Conservation (phyloP, 2,329 filamentous ascomycete species). For the Ceratocystis cacaofunesta region DNA sequence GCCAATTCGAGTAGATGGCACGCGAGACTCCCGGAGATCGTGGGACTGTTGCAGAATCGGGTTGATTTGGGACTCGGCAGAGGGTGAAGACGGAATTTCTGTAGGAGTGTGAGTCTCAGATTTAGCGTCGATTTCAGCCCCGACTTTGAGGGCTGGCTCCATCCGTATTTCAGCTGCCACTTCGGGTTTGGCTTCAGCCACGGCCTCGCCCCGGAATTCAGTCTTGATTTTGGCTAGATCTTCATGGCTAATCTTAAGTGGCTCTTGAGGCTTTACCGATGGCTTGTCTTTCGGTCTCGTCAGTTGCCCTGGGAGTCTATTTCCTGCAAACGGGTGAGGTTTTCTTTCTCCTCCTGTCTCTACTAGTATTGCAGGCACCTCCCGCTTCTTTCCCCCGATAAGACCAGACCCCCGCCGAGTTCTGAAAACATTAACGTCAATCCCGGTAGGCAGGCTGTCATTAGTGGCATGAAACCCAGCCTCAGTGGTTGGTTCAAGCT, state of each 20-base stretch:
- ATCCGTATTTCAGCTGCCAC: background rate
- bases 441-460: background rate
- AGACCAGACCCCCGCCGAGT: conserved; percentile 12
- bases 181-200: background rate
- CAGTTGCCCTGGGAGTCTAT: conserved; percentile 12
- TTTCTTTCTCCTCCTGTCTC: conserved; percentile 3
- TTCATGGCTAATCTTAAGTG: conserved; percentile 4
- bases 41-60: conserved; percentile 32
- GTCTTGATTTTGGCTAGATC: background rate
- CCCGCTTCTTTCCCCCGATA: background rate
- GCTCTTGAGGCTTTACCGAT: background rate
- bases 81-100: background rate
- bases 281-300: background rate
- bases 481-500: conserved; percentile 14
- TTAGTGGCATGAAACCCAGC: background rate
- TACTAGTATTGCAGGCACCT: background rate
- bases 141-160: conserved; percentile 21
- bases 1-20: conserved; percentile 75
- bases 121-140: conserved; percentile 31
- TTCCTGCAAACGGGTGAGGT: conserved; percentile 15
- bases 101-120: background rate
- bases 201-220: background rate
- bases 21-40: conserved; percentile 71
- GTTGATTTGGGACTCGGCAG: conserved; percentile 7
- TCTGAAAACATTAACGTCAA: conserved; percentile 15